These are phyloP conservation scores for Blastomyces gilchristii DNA, from an alignment of 2,329 filamentous ascomycete species.

Conservation along the genomic window DNA sequence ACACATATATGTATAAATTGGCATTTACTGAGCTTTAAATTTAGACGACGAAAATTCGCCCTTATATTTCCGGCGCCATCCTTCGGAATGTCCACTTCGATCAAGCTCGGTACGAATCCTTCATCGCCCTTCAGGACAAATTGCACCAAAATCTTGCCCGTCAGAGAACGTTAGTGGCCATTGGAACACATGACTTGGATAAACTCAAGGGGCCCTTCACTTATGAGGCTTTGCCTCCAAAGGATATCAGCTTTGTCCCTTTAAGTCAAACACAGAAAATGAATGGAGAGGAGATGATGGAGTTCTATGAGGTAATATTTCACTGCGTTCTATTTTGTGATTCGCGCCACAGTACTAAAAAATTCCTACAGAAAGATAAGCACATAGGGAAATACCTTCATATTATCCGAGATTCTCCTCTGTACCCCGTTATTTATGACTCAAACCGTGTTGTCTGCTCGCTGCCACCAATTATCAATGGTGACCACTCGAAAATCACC, in stretches of 20 bases:
- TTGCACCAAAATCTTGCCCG: conserved; percentile 91
- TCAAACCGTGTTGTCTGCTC: conserved; percentile 79
- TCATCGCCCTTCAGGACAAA: conserved; percentile 97
- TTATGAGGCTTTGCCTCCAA: conserved; percentile 85
- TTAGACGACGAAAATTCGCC: conserved; percentile 65
- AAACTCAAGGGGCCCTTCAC: conserved; percentile 91
- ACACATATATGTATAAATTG: conserved; percentile 2
- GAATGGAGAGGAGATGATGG: conserved; percentile 80
- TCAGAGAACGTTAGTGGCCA: conserved; percentile 86
- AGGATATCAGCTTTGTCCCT: conserved; percentile 81
- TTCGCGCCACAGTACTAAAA: conserved; percentile 1
- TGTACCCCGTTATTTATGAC: conserved; percentile 95
- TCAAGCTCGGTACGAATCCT: conserved; percentile 84
- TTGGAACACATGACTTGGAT: conserved; percentile 93
- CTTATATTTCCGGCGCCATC: conserved; percentile 80
- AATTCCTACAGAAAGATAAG: conserved; percentile 56
- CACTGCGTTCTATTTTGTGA: not conserved
- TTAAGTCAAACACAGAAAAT: conserved; percentile 87
- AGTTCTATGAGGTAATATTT: conserved; percentile 65
- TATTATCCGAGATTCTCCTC: conserved; percentile 86
- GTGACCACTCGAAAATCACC: conserved; percentile 92
- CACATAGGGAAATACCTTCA: conserved; percentile 82
- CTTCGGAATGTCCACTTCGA: conserved; percentile 87
- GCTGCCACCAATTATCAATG: conserved; percentile 94
- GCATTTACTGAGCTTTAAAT: not conserved